Conservation (phyloP, 768 basidiomycete genomes). For the Termitomyces heimii region DNA sequence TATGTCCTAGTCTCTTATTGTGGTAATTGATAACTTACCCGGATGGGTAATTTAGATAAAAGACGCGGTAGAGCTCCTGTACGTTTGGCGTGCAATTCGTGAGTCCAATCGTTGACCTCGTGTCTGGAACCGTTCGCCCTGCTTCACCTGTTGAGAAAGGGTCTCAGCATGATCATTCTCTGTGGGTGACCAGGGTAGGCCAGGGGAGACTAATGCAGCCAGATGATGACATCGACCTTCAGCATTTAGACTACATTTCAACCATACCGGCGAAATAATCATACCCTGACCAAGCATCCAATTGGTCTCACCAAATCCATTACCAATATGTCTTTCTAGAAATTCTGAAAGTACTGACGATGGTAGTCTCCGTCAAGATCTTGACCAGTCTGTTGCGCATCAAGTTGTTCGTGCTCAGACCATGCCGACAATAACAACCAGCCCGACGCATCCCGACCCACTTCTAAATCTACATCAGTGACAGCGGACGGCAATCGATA, state of each 20-base stretch:
- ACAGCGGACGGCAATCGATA: background rate
- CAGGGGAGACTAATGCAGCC: background rate
- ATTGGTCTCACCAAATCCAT: too few relatives aligned
- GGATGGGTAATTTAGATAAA: conserved; percentile 38
- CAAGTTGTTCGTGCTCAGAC: background rate
- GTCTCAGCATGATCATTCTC: background rate
- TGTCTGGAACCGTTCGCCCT: conserved; percentile 19
- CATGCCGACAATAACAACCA: background rate
- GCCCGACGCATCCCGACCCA: background rate
- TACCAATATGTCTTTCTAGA: background rate
- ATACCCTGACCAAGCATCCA: background rate
- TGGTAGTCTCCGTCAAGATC: background rate
- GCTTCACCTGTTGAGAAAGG: background rate
- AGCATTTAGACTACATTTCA: too few relatives aligned
- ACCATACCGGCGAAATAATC: too few relatives aligned
- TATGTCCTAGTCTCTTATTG: conserved; percentile 23
- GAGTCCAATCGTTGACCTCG: conserved; percentile 70
- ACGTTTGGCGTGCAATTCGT: conserved; percentile 62
- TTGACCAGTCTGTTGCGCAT: background rate
- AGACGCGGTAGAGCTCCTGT: conserved; percentile 60
- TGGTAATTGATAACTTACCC: background rate
- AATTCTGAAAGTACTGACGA: background rate
- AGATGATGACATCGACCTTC: background rate
- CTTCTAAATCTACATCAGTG: background rate
- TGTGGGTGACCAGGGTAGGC: background rate